Conservation (phyloP, 306 rosid genomes). For the Herpetospermum pedunculosum region DNA sequence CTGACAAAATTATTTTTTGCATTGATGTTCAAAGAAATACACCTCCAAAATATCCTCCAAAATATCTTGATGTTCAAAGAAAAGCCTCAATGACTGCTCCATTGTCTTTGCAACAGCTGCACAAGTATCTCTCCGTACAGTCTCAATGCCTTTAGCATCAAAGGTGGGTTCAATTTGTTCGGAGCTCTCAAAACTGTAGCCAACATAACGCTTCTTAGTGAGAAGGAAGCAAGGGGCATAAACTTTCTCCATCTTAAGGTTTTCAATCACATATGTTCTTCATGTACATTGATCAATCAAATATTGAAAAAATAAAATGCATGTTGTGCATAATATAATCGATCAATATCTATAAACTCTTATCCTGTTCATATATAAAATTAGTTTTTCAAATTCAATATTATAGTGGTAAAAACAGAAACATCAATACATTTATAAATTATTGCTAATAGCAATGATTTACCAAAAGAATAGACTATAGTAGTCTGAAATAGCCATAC, state of each 20-base stretch:
- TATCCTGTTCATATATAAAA: not conserved
- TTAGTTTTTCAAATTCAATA: not conserved
- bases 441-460: not conserved
- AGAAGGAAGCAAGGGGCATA: constrained; percentile 83
- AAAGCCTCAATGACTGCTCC: constrained; percentile 80
- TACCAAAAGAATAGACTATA: not conserved
- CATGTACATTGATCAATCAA: not conserved
- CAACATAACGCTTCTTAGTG: constrained; percentile 93
- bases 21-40: too few relatives aligned
- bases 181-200: constrained; percentile 86
- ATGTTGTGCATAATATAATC: not conserved
- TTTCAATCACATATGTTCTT: not conserved
- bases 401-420: not conserved
- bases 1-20: not conserved
- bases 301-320: not conserved
- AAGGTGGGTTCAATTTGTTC: constrained; percentile 54
- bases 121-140: constrained; percentile 91
- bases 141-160: constrained; percentile 98
- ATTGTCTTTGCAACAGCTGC: constrained; percentile 77
- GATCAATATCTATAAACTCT: not conserved
- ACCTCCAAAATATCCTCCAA: too few relatives aligned
- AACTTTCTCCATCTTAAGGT: constrained; percentile 78
- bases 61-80: constrained; percentile 60
- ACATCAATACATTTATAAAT: not conserved
- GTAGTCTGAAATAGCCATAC: constrained; percentile 27